These are phyloP conservation scores for Sporothrix humicola DNA, from an alignment of 2,329 filamentous ascomycete species.

Conservation along the genomic window DNA sequence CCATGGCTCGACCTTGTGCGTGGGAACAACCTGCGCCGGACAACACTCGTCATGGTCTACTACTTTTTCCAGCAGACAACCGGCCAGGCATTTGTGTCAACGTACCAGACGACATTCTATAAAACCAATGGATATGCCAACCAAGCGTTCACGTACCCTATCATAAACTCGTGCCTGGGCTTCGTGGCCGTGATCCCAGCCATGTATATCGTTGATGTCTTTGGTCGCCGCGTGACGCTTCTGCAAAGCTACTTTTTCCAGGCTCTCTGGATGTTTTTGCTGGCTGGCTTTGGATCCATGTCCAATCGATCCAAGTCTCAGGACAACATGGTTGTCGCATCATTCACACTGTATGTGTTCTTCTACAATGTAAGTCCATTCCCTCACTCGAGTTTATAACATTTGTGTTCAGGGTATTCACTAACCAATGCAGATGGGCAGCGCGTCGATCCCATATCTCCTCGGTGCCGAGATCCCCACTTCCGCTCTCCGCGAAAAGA, in stretches of 20 bases:
- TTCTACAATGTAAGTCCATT: not conserved
- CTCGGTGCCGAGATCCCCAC: slow-evolving; percentile 39
- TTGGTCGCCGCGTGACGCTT: too few species aligned
- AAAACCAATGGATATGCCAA: too few species aligned
- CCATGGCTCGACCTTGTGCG: slow-evolving; percentile 11
- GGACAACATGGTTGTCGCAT: not conserved
- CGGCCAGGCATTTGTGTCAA: slow-evolving; percentile 28
- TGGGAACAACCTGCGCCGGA: slow-evolving; percentile 21
- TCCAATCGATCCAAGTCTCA: not conserved
- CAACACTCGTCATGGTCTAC: slow-evolving; percentile 9
- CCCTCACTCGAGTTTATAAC: too few species aligned
- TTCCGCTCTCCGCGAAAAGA: slow-evolving; percentile 39
- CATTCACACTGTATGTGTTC: not conserved
- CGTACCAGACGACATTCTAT: too few species aligned
- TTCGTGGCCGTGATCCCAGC: too few species aligned
- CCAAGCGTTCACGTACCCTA: too few species aligned
- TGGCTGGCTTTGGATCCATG: not conserved
- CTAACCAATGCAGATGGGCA: not conserved
- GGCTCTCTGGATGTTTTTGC: too few species aligned
- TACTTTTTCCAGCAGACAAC: slow-evolving; percentile 27
- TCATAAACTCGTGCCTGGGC: too few species aligned
- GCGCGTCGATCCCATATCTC: slow-evolving; percentile 38
- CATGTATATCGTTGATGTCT: too few species aligned
- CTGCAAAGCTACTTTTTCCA: too few species aligned
- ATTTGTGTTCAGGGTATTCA: too few species aligned